Conservation (phyloP, 176 grass and related monocot species). For the Echinochloa phyllopogon region DNA sequence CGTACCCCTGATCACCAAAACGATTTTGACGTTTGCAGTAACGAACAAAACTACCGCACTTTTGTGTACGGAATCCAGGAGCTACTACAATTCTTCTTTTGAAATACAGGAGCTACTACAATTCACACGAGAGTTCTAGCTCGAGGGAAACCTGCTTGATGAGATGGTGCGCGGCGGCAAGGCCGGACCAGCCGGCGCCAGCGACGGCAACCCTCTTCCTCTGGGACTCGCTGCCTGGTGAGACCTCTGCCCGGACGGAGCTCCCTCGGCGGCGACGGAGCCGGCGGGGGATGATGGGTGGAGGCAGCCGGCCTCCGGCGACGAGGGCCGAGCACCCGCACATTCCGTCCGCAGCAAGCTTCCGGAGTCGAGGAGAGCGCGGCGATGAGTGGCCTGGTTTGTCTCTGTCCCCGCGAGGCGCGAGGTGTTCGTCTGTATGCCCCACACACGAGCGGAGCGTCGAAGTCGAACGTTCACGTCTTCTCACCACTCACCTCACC, state of each 20-base stretch:
- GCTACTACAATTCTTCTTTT: not conserved
- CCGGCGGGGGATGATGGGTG: not conserved
- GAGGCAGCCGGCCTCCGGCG: conserved; percentile 18
- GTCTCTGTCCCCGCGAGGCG: not conserved
- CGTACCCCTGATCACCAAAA: conserved; percentile 57
- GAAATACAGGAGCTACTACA: not conserved
- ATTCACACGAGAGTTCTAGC: not conserved
- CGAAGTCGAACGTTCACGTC: not conserved
- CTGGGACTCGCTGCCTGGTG: not conserved
- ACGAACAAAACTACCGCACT: not conserved
- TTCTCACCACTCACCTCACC: not conserved
- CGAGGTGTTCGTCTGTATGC: conserved; percentile 36
- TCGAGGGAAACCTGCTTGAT: conserved; percentile 58
- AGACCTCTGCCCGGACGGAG: conserved; percentile 48
- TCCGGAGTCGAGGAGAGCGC: not conserved
- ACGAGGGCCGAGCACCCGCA: conserved; percentile 46
- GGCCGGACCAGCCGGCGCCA: conserved; percentile 78
- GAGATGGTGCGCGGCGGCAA: conserved; percentile 76
- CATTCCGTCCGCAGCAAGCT: conserved; percentile 56
- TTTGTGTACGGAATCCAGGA: not conserved
- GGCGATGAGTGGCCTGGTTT: conserved; percentile 39
- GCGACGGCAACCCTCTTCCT: conserved; percentile 81
- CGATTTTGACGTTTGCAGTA: not conserved
- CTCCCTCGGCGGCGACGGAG: conserved; percentile 31
- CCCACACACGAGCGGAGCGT: not conserved